Percentiles rank a stretch among this genome's conserved stretches.
These are phyloP conservation scores for Aspergillus sp. DNA, from an alignment of 2,329 filamentous ascomycete genomes.

Conservation along the genomic window DNA sequence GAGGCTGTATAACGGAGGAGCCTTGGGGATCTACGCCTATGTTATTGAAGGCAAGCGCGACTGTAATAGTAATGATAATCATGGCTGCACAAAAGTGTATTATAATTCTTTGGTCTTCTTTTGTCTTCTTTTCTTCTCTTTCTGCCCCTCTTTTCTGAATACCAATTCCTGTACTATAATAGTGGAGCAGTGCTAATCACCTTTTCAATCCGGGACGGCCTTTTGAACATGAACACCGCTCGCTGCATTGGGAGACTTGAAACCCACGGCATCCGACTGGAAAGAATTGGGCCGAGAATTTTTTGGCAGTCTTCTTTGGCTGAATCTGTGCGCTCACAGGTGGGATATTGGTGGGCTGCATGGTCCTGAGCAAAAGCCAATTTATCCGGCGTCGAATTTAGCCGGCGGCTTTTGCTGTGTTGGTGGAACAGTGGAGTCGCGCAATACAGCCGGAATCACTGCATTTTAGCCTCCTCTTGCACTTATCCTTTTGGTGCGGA, in stretches of 20 bases:
- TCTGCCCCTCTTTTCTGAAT: not conserved
- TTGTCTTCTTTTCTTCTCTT: not conserved
- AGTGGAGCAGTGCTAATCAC: constrained; percentile 7
- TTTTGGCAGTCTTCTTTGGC: not conserved
- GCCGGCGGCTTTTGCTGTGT: constrained; percentile 5
- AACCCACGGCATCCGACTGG: constrained; percentile 1
- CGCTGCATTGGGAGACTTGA: not conserved
- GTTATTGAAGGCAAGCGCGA: not conserved
- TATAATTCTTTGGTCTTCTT: not conserved
- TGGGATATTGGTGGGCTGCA: not conserved
- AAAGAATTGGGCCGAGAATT: constrained; percentile 7
- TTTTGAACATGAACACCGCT: not conserved
- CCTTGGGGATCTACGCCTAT: not conserved
- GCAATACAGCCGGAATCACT: constrained; percentile 11
- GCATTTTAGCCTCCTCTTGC: constrained; percentile 14
- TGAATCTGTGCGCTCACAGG: not conserved
- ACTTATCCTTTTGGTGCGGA: constrained; percentile 9
- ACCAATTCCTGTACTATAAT: constrained; percentile 7
- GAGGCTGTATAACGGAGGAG: constrained; percentile 34
- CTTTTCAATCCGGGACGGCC: not conserved
- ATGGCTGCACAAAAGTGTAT: constrained; percentile 19
- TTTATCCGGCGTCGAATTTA: constrained; percentile 19
- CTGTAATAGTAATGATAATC: constrained; percentile 36
- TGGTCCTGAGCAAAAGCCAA: not conserved
- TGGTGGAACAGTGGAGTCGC: not conserved